Base-by-base conservation (phyloP, 2,329 filamentous ascomycete genomes). In the Incumbomyces delicatus region DNA sequence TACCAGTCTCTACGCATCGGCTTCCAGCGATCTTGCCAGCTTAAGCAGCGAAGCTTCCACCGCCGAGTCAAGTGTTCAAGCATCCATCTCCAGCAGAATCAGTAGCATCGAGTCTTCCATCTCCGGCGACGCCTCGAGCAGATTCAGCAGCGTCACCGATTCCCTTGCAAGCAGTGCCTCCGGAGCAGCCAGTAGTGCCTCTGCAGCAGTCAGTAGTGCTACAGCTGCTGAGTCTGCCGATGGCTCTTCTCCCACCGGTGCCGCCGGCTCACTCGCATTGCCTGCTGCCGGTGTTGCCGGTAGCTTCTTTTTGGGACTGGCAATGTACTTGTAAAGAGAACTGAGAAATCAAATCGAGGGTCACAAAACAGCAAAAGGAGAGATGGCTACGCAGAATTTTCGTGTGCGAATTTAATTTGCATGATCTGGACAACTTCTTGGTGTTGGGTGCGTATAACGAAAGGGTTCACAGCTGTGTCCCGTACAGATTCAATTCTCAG, bases 271-370 rank as follows among this genome's bases (percentile, higher is more conserved):
- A 10, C 13, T 46, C 20, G 36, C 17, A 3, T 16, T 41, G 5
- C 44, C 44, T 32, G 44, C 44, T 34, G 44, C 17, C 27, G 44
- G 44, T 41, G 44, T 41, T 16, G 29, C 20, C 20, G 44, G 44
- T 33, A 35, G 36, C 37, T 40, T 41, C 29, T 27, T 46, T 35
- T 29, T 46, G 29, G 44, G 44, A 5, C n/a, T 46, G 22, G 44
- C 44, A 16, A 36, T 16, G 20, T 40, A 40, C 29, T 41, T 46
- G 44, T 46, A 41, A 39, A 33, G 18, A 27, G 30, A 4, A 13
- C 3, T 27, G 18, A n/a, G 27, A 40, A 18, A 20, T 8, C 8
- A 16, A 8, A 37, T 11, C 8, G 16, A 39, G 12, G 12, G 17
- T 4, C 13, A 13, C 13, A 22, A 14, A 27, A 27, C 8, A 8